A percentile compares a stretch with the other conserved stretches of the same genome.
These are phyloP conservation scores for Rhypophila decipiens DNA, from an alignment of 495 filamentous ascomycete species.

Conservation along the genomic window DNA sequence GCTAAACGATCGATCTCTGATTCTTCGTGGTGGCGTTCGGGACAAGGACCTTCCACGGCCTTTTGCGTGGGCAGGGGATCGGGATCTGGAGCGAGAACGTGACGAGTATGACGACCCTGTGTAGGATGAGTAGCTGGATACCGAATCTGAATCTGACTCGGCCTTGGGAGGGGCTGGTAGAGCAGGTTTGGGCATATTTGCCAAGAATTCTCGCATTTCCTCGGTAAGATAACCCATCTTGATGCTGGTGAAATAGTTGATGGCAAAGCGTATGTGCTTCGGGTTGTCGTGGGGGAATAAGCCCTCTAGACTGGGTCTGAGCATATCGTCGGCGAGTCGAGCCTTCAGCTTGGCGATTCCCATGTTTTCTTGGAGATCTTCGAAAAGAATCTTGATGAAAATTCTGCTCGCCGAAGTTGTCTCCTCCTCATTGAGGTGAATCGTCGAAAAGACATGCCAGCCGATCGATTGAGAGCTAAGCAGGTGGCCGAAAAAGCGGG, in stretches of 20 bases:
- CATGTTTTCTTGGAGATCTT: conserved; percentile 81
- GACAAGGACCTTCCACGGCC: conserved; percentile 26
- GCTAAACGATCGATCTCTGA: conserved; percentile 30
- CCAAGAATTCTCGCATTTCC: conserved; percentile 84
- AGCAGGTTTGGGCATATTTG: conserved; percentile 75
- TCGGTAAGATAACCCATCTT: conserved; percentile 93
- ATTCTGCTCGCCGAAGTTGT: conserved; percentile 93
- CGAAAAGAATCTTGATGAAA: conserved; percentile 96
- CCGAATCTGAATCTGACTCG: conserved; percentile 55
- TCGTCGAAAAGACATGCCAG: conserved; percentile 79
- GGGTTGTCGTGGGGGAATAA: conserved; percentile 88
- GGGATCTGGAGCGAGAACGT: conserved; percentile 34
- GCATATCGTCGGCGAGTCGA: conserved; percentile 66
- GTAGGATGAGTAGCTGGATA: conserved; percentile 62
- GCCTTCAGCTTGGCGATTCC: conserved; percentile 73
- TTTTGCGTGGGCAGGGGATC: conserved; percentile 27
- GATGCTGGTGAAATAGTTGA: conserved; percentile 98
- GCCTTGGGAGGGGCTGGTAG: conserved; percentile 57
- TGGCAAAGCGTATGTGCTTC: conserved; percentile 87
- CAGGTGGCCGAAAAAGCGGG: conserved; percentile 89
- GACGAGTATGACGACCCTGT: conserved; percentile 49
- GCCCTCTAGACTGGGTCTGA: conserved; percentile 74
- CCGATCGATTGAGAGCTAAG: conserved; percentile 80
- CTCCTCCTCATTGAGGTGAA: conserved; percentile 93
- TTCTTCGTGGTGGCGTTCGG: conserved; percentile 33